Percentiles rank a stretch among this genome's conserved stretches.
Evolutionary conservation across 1,139 yeast genomes (phyloP).

Genomic region (Yamadazyma diddensiae): DNA sequence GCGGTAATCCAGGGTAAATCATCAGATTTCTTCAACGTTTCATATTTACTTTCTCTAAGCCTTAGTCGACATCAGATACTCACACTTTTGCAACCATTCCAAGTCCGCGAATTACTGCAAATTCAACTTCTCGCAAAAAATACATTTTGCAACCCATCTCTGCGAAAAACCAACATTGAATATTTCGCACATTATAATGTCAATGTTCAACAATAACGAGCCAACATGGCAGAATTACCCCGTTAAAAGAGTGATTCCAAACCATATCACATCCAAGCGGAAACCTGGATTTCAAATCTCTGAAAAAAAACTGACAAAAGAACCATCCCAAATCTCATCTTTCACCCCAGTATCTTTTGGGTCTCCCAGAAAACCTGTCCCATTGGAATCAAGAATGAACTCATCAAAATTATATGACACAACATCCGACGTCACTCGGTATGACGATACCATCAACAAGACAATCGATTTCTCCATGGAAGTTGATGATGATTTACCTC

Average conservation of each 20-base stretch:
- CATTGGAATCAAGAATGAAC: conserved; percentile 17
- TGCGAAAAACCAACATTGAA: too few relatives aligned
- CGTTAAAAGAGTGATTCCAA: conserved; percentile 59
- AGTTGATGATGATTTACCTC: conserved; percentile 56
- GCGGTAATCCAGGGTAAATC: too few relatives aligned
- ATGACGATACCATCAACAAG: conserved; percentile 31
- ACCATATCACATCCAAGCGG: conserved; percentile 44
- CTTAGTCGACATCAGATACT: too few relatives aligned
- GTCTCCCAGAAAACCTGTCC: conserved; percentile 21
- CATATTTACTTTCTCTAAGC: too few relatives aligned
- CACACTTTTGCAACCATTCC: too few relatives aligned
- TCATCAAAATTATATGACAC: conserved; percentile 22
- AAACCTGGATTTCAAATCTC: conserved; percentile 42
- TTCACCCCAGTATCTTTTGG: conserved; percentile 44
- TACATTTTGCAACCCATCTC: too few relatives aligned
- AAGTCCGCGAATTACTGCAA: too few relatives aligned
- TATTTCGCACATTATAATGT: too few relatives aligned
- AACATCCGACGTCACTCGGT: conserved; percentile 23
- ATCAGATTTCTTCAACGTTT: too few relatives aligned
- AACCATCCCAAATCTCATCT: conserved; percentile 18
- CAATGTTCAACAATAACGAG: too few relatives aligned
- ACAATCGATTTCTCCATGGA: conserved; percentile 26
- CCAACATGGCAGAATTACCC: conserved; percentile 53
- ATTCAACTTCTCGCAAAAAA: too few relatives aligned
- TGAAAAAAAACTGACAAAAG: conserved; percentile 18